phyloP scores from a whole-genome alignment of 2,329 filamentous ascomycete genomes.

The Fusarium proliferatum region DNA sequence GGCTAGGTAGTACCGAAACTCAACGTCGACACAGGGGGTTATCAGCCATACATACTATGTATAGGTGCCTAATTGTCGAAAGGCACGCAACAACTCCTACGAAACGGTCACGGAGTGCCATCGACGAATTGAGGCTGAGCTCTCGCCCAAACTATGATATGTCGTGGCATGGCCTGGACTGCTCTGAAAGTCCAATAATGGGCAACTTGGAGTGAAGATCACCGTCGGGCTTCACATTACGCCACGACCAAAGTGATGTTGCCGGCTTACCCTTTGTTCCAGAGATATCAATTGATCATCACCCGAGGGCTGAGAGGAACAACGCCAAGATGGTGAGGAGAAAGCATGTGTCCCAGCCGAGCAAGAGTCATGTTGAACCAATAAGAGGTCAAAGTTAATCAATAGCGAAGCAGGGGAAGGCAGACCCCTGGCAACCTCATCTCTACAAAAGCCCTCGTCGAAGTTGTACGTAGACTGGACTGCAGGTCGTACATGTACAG shows the following conservation, averaged over 20 bases:
- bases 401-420: constrained; percentile 12
- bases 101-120: neutral
- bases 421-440: constrained; percentile 34
- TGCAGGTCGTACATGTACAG: neutral
- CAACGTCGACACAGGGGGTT: neutral
- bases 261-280: neutral
- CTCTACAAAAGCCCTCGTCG: constrained; percentile 12
- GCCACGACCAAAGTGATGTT: neutral
- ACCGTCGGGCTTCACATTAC: neutral
- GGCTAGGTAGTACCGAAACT: neutral
- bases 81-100: neutral
- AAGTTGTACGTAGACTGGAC: constrained; percentile 10
- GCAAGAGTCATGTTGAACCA: constrained; percentile 1
- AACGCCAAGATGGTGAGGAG: neutral
- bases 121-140: constrained; percentile 10
- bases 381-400: constrained; percentile 22
- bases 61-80: neutral
- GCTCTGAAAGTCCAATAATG: neutral
- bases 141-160: constrained; percentile 6
- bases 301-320: neutral
- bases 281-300: neutral
- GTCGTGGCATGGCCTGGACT: constrained; percentile 26
- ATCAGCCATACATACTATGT: neutral
- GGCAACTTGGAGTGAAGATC: constrained; percentile 19
- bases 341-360: constrained; percentile 12